phyloP scores from a whole-genome alignment of 2,329 filamentous ascomycete genomes.

The Chaetoscypha palmicola region DNA sequence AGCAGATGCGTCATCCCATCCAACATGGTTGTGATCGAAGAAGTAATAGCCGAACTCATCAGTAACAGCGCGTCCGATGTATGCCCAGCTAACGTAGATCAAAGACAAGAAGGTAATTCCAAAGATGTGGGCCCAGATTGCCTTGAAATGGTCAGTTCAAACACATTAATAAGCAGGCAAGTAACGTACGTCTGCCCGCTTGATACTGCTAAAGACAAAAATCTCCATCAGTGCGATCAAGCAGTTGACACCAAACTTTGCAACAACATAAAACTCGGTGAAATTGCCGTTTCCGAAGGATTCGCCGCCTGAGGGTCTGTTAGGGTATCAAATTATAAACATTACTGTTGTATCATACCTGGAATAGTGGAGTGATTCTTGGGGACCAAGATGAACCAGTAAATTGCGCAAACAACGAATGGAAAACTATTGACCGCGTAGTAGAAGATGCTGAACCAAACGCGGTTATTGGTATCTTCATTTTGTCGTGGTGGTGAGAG shows the following conservation, averaged over 20 bases:
- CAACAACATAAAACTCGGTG: slow-evolving; percentile 23
- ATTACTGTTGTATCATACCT: slow-evolving; percentile 9
- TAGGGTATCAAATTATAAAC: slow-evolving; percentile 3
- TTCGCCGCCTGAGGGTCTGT: slow-evolving; percentile 15
- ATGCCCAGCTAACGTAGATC: slow-evolving; percentile 28
- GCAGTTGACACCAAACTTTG: slow-evolving; percentile 25
- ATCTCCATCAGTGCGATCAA: slow-evolving; percentile 30
- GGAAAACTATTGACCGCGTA: slow-evolving; percentile 26
- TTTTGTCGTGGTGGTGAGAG: slow-evolving; percentile 25
- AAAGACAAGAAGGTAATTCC: slow-evolving; percentile 21
- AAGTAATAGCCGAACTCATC: slow-evolving; percentile 28
- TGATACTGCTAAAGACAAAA: slow-evolving; percentile 29
- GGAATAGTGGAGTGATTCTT: slow-evolving; percentile 17
- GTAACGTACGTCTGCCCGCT: slow-evolving; percentile 24
- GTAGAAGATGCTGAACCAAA: slow-evolving; percentile 31
- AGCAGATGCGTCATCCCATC: slow-evolving; percentile 23
- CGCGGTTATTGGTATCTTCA: slow-evolving; percentile 20
- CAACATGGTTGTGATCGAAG: slow-evolving; percentile 25
- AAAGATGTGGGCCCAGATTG: slow-evolving; percentile 19
- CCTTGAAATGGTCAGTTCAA: slow-evolving; percentile 19
- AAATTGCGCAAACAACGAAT: slow-evolving; percentile 25
- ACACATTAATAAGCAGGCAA: neutral
- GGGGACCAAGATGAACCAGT: slow-evolving; percentile 29
- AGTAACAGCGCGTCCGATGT: slow-evolving; percentile 23
- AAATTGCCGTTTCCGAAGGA: slow-evolving; percentile 21